These are phyloP conservation scores for Pisolithus albus DNA, from an alignment of 768 basidiomycete species.

Conservation along the genomic window DNA sequence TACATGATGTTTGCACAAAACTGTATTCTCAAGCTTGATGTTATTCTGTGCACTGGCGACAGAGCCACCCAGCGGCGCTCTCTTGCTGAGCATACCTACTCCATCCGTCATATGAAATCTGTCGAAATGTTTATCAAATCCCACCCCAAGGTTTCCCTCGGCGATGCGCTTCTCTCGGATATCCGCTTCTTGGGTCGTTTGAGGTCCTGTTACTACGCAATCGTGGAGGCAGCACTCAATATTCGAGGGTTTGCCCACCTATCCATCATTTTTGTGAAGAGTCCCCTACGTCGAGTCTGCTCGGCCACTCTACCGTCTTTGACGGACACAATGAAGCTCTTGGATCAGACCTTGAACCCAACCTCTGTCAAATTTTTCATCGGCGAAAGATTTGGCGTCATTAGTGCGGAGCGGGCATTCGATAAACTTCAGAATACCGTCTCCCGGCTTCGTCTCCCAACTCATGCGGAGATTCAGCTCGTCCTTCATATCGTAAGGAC, in stretches of 20 bases:
- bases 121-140: not conserved
- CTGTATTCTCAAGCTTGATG: not conserved
- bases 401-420: not conserved
- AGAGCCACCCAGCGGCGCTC: not conserved
- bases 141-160: not conserved
- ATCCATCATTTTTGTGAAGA: not conserved
- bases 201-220: not conserved
- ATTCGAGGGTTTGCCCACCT: not conserved
- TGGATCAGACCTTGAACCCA: not conserved
- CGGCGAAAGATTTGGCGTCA: not conserved
- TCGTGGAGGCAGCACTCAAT: not conserved
- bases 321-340: not conserved
- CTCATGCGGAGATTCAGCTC: constrained; percentile 1
- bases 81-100: constrained; percentile 1
- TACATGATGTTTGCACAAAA: not conserved
- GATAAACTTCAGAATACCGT: not conserved
- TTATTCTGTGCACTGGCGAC: not conserved
- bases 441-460: not conserved
- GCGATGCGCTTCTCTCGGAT: not conserved
- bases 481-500: not conserved
- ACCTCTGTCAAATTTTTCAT: not conserved
- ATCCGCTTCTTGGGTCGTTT: constrained; percentile 1
- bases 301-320: not conserved
- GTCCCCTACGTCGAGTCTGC: not conserved
- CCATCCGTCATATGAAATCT: not conserved